Conservation (phyloP, 2,329 filamentous ascomycete species). For the Botryosphaeria dothidea region DNA sequence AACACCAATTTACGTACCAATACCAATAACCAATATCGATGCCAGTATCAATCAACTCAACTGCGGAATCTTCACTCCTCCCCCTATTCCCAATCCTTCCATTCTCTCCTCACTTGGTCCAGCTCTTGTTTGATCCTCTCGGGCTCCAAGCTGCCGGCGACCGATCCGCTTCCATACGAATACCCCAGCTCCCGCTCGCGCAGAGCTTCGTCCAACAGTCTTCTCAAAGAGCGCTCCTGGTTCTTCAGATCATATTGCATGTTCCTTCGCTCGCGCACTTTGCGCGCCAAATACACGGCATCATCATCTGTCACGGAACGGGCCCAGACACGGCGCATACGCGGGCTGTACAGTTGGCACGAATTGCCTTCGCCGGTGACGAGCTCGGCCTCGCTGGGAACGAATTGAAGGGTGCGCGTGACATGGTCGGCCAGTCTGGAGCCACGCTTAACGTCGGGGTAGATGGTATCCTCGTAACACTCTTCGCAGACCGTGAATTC, state of each 20-base stretch:
- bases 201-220: not conserved
- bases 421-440: constrained; percentile 32
- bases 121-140: constrained; percentile 31
- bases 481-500: constrained; percentile 84
- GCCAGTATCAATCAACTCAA: not conserved
- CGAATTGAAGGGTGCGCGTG: constrained; percentile 58
- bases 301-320: constrained; percentile 68
- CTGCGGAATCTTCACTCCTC: too few relatives aligned
- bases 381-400: constrained; percentile 45
- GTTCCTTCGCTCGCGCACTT: constrained; percentile 59
- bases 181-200: constrained; percentile 22
- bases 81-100: constrained; percentile 33
- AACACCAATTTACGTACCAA: not conserved
- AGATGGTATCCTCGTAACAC: constrained; percentile 80
- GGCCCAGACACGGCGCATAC: constrained; percentile 75
- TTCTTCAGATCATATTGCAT: constrained; percentile 23
- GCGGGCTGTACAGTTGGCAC: constrained; percentile 78
- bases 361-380: constrained; percentile 39
- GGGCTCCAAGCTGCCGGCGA: constrained; percentile 21
- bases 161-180: constrained; percentile 1
- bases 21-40: not conserved
- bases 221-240: not conserved
- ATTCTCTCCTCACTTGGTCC: constrained; percentile 29
- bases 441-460: constrained; percentile 47
- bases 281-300: constrained; percentile 50